Evolutionary conservation across 495 filamentous ascomycete genomes (phyloP), one percentile per base, ranked within the genome.

Genomic region (Evansstolkia leycettana): DNA sequence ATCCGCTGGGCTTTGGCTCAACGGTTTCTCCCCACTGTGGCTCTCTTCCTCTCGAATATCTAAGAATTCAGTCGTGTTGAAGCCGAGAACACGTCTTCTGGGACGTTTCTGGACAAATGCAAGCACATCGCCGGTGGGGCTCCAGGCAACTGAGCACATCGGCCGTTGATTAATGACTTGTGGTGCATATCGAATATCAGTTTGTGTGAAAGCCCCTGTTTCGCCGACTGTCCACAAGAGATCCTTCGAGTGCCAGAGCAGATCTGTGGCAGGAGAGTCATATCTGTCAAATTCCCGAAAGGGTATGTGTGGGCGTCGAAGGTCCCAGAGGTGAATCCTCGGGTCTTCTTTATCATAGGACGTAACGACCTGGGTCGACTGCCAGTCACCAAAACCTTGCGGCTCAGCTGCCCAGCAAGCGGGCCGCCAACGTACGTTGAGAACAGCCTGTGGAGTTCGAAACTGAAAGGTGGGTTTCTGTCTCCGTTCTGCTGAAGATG

Each of bases 171-270:
- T 82, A 33, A 87, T 71, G n/a, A 83, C 73, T 48, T 84, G 79
- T 13, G 80, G 73, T 6, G 82, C 75, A 61, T 80, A 90, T 15
- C 82, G 75, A 24, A 94, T 67, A 54, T 98, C 89, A 31, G 82
- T 85, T 54, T 98, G 90, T 13, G 77, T 76, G 47, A 98, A 94
- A 4, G 73, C 65, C 14, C 84, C 84, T 26, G 85, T 81, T 24
- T 77, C 78, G 5, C 86, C 86, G 27, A 84, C 87, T 12, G 83
- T 88, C 89, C 90, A 98, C 17, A 98, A 60, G 2, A 93, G 65
- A 47, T 94, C 83, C 48, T 87, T 79, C 28, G 85, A 82, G 50
- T 80, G 84, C 92, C 92, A 98, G 17, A 93, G 70, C 34, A 96
- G 58, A 37, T 86, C 82, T 27, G 74, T 76, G 7, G 86, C 78